Evolutionary conservation across 2,329 filamentous ascomycete species (phyloP).

Genomic region (Ceratocystis huliohia): DNA sequence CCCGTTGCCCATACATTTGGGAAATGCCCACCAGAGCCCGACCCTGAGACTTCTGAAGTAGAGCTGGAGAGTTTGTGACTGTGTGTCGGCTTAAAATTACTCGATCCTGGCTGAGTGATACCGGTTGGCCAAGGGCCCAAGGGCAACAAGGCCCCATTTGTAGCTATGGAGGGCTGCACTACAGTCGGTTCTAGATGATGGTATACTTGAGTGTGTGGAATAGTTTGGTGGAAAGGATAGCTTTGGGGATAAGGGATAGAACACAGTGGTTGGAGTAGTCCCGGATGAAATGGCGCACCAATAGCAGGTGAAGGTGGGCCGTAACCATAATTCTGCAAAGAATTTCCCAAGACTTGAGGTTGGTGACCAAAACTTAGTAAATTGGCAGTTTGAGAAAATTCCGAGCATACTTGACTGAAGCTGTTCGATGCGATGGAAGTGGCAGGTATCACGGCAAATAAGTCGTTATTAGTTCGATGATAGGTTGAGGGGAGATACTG

Average conservation of each 20-base stretch:
- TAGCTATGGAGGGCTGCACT: not conserved
- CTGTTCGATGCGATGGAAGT: not conserved
- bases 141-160: not conserved
- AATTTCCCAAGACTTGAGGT: not conserved
- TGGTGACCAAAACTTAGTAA: slow-evolving; percentile 1
- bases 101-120: not conserved
- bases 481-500: not conserved
- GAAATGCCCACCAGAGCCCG: not conserved
- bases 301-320: slow-evolving; percentile 20
- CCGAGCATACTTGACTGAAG: not conserved
- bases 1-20: not conserved
- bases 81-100: not conserved
- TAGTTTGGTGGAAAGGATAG: not conserved
- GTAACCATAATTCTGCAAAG: slow-evolving; percentile 16
- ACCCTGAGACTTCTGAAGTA: not conserved
- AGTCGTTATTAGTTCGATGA: not conserved
- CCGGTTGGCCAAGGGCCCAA: not conserved
- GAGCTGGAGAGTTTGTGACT: not conserved
- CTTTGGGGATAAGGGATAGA: slow-evolving; percentile 1
- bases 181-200: not conserved
- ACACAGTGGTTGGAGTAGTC: slow-evolving; percentile 12
- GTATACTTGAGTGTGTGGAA: slow-evolving; percentile 6
- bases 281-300: slow-evolving; percentile 17
- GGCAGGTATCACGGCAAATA: not conserved
- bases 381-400: slow-evolving; percentile 3